A percentile compares a stretch with the other conserved stretches of the same genome.
Evolutionary conservation across 805 yeast species (phyloP).

Genomic region (Saccharomycopsis sp.): DNA sequence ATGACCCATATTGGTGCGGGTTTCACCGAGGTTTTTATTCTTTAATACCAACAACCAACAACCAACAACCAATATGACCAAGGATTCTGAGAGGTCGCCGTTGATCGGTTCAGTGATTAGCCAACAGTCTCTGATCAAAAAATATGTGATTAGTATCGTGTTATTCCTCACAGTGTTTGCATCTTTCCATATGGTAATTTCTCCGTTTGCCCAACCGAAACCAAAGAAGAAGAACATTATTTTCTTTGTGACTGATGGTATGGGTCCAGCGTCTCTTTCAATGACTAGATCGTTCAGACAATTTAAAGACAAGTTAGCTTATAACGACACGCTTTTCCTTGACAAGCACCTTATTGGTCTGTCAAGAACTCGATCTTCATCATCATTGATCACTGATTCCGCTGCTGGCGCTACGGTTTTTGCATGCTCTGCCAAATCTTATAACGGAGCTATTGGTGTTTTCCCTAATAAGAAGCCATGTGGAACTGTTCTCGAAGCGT

Average conservation of each 20-base stretch:
- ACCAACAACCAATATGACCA: too few relatives aligned
- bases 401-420: conserved; percentile 98
- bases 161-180: not conserved
- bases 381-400: conserved; percentile 80
- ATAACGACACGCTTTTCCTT: conserved; percentile 49
- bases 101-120: too few relatives aligned
- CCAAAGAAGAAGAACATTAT: conserved; percentile 60
- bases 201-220: not conserved
- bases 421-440: conserved; percentile 73
- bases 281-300: conserved; percentile 74
- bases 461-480: conserved; percentile 62
- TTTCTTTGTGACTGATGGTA: conserved; percentile 91
- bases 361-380: conserved; percentile 74
- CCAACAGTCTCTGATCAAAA: not conserved
- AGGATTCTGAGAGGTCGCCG: too few relatives aligned
- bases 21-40: too few relatives aligned
- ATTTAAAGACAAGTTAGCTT: conserved; percentile 43
- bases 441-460: conserved; percentile 92
- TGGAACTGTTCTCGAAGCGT: conserved; percentile 84
- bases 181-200: too few relatives aligned
- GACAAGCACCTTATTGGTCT: conserved; percentile 75
- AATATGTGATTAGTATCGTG: not conserved
- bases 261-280: conserved; percentile 85
- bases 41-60: too few relatives aligned
- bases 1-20: too few relatives aligned